Conservation (phyloP, 1,139 yeast species). For the Kodamaea fungicola region DNA sequence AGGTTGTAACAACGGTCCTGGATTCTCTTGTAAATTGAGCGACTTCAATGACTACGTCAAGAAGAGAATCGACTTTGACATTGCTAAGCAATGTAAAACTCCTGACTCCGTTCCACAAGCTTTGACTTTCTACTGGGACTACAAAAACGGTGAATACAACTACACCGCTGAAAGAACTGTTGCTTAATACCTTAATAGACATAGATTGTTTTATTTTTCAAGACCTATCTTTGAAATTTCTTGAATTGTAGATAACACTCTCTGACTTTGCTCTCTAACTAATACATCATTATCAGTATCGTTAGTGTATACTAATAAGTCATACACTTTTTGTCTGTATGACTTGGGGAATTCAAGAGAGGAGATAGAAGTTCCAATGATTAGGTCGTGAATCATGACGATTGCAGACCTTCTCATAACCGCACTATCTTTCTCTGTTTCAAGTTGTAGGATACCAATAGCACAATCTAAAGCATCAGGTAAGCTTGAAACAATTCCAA, state of each 20-base stretch:
- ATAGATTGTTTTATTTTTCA: slow-evolving; percentile 5
- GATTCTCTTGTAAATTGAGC: slow-evolving; percentile 26
- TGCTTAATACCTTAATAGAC: slow-evolving; percentile 1
- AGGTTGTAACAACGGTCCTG: slow-evolving; percentile 27
- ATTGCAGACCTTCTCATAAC: slow-evolving; percentile 75
- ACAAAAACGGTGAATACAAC: slow-evolving; percentile 22
- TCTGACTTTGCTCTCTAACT: slow-evolving; percentile 55
- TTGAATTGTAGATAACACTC: slow-evolving; percentile 41
- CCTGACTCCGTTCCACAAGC: slow-evolving; percentile 13
- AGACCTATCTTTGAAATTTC: slow-evolving; percentile 25
- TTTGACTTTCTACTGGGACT: slow-evolving; percentile 29
- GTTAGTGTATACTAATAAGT: slow-evolving; percentile 40
- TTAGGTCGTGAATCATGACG: slow-evolving; percentile 62
- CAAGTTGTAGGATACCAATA: slow-evolving; percentile 67
- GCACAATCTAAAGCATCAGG: slow-evolving; percentile 69
- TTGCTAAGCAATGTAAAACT: slow-evolving; percentile 16
- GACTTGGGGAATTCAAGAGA: slow-evolving; percentile 47
- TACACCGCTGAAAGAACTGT: slow-evolving; percentile 4
- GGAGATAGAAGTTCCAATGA: slow-evolving; percentile 42
- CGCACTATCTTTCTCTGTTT: slow-evolving; percentile 39
- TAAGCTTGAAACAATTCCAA: slow-evolving; percentile 47
- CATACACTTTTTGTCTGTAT: slow-evolving; percentile 41
- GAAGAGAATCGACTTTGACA: slow-evolving; percentile 16
- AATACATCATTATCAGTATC: slow-evolving; percentile 54
- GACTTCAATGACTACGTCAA: slow-evolving; percentile 19